Evolutionary conservation across 1,139 yeast species (phyloP), one percentile per base, ranked within the genome.

Genomic region (Taiozyma onychis): DNA sequence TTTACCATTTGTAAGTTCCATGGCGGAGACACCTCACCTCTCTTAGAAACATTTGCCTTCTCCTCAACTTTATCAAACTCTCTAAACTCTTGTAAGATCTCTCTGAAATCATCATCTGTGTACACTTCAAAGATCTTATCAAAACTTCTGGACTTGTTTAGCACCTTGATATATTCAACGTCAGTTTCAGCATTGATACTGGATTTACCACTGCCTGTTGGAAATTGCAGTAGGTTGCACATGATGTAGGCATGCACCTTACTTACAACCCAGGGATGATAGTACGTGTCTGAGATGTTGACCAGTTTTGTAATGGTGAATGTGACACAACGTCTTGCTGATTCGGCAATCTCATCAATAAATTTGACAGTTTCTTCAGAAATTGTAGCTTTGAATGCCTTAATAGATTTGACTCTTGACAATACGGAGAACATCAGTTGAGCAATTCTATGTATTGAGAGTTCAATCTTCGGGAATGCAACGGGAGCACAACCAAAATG

Each of bases 201-300:
- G 1, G 46, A n/a, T 2, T 48, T 49, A 16, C 44, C 11, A 13
- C 44, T 43, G 8, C 60, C 62, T 7, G 44, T 41, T 2, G 50
- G 51, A 41, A 52, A 30, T 14, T 39, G 42, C 27, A 58, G 32
- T 27, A 56, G 16, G 9, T 47, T 54, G 24, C 49, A 44, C 3
- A 48, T 22, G 1, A 60, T 55, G 43, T 46, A 53, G 1, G 52
- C 30, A 35, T 60, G 62, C 26, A 56, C 50, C 44, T 57, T 60
- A 24, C 56, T 49, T 11, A 54, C 51, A 4, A 55, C 53, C 63
- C 63, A 60, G 2, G 54, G 48, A 44, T 59, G 64, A 45, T 59
- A 60, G 43, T 60, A 60, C 1, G 43, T 47, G 32, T 57, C 59
- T 4, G 60, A 47, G 8, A 57, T 44, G 5, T 41, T 41, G 22